Evolutionary conservation across 805 yeast genomes (phyloP).

Genomic region (Metschnikowia orientalis): DNA sequence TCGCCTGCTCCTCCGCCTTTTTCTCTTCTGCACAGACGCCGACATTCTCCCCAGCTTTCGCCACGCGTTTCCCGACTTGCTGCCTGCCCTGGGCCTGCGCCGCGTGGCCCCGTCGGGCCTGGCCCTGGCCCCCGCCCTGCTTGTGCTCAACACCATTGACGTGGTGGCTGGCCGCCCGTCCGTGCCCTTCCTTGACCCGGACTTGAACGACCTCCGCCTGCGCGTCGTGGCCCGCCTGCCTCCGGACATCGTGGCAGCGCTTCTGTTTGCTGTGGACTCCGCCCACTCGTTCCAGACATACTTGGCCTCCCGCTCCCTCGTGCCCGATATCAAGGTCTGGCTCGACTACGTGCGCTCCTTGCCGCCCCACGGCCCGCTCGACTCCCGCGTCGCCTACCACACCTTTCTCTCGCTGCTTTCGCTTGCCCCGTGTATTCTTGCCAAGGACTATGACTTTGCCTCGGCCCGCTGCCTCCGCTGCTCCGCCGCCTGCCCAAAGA

Average conservation of each 20-base stretch:
- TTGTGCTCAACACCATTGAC: too few species aligned
- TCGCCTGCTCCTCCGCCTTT: slow-evolving; percentile 23
- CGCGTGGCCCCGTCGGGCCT: too few species aligned
- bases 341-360: slow-evolving; percentile 17
- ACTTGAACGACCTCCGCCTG: slow-evolving; percentile 10
- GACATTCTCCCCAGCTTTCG: slow-evolving; percentile 20
- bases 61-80: slow-evolving; percentile 16
- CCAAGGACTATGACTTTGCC: slow-evolving; percentile 31
- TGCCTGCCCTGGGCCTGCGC: slow-evolving; percentile 2
- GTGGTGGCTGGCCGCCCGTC: too few species aligned
- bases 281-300: slow-evolving; percentile 3
- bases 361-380: slow-evolving; percentile 8
- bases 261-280: slow-evolving; percentile 9
- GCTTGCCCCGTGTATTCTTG: slow-evolving; percentile 39
- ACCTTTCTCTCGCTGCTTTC: slow-evolving; percentile 39
- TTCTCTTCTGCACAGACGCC: slow-evolving; percentile 21
- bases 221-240: slow-evolving; percentile 2
- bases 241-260: slow-evolving; percentile 3
- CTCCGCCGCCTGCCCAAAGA: slow-evolving; percentile 26
- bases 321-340: slow-evolving; percentile 18
- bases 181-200: slow-evolving; percentile 12
- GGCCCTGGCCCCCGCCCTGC: too few species aligned
- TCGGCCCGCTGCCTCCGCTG: slow-evolving; percentile 36
- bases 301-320: slow-evolving; percentile 1
- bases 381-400: slow-evolving; percentile 16